These are phyloP conservation scores for Dalbergia cultrata DNA, from an alignment of 306 rosid species.

Conservation along the genomic window DNA sequence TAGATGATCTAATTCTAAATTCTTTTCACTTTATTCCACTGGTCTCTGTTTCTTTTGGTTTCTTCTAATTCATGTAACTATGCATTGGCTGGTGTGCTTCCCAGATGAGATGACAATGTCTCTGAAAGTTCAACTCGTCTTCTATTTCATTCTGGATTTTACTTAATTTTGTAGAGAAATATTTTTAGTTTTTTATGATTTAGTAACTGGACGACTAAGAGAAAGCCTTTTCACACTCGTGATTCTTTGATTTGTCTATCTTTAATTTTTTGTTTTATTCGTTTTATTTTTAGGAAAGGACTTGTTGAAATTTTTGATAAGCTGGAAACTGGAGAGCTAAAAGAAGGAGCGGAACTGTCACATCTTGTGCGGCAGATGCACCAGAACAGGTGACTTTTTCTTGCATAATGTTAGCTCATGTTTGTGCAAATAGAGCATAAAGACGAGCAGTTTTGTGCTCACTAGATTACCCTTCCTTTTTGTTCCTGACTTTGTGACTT, in stretches of 20 bases:
- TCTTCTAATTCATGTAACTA: conserved; percentile 6
- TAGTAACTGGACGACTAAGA: conserved; percentile 14
- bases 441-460: conserved; percentile 9
- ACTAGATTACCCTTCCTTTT: conserved; percentile 19
- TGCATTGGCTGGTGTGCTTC: neutral
- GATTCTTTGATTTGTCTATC: conserved; percentile 24
- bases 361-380: conserved; percentile 74
- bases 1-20: neutral
- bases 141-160: conserved; percentile 29
- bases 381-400: conserved; percentile 66
- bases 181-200: conserved; percentile 19
- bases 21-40: conserved; percentile 2
- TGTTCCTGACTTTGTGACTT: conserved; percentile 29
- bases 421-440: conserved; percentile 20
- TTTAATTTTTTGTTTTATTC: conserved; percentile 12
- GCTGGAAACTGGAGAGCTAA: conserved; percentile 71
- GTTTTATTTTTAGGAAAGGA: conserved; percentile 75
- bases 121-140: conserved; percentile 2
- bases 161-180: conserved; percentile 23
- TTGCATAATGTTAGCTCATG: conserved; percentile 23
- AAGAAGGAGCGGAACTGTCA: conserved; percentile 66
- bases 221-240: neutral
- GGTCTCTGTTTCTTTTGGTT: conserved; percentile 27
- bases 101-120: neutral
- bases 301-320: conserved; percentile 80